These are phyloP conservation scores for Diplodia scrobiculata DNA, from an alignment of 2,329 filamentous ascomycete species.

Conservation along the genomic window DNA sequence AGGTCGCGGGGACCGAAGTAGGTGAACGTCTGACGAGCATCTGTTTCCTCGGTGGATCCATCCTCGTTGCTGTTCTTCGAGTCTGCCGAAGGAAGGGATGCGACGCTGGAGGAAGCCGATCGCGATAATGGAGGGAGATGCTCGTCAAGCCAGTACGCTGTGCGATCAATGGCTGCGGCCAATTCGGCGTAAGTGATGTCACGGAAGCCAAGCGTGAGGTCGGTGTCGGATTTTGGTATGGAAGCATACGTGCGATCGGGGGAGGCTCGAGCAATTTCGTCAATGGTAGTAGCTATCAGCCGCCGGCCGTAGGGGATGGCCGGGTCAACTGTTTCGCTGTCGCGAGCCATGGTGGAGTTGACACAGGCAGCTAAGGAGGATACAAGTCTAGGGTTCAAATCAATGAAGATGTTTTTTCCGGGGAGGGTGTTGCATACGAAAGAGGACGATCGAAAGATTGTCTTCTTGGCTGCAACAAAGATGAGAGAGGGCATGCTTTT, in stretches of 20 bases:
- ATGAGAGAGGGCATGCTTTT: no score
- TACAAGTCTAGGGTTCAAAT: background rate
- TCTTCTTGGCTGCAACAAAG: no score
- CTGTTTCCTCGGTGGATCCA: background rate
- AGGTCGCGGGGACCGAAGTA: slow-evolving; percentile 31
- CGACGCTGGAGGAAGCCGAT: background rate
- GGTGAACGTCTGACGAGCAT: background rate
- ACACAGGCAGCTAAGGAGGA: background rate
- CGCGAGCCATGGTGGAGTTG: background rate
- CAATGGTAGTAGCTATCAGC: background rate
- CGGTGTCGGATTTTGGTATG: background rate
- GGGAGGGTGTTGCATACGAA: background rate
- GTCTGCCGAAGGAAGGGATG: background rate
- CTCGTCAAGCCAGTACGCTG: slow-evolving; percentile 16
- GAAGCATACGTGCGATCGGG: slow-evolving; percentile 15
- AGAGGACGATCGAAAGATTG: background rate
- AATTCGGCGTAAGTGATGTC: slow-evolving; percentile 12
- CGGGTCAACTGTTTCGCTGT: background rate
- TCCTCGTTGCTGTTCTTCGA: background rate
- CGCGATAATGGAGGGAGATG: background rate
- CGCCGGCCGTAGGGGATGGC: background rate
- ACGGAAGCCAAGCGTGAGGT: slow-evolving; percentile 11
- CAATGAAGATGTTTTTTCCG: background rate
- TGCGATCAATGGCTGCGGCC: slow-evolving; percentile 2
- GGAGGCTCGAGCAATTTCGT: background rate